Conservation (phyloP, 257 asterid species). For the Eustoma russellianum region DNA sequence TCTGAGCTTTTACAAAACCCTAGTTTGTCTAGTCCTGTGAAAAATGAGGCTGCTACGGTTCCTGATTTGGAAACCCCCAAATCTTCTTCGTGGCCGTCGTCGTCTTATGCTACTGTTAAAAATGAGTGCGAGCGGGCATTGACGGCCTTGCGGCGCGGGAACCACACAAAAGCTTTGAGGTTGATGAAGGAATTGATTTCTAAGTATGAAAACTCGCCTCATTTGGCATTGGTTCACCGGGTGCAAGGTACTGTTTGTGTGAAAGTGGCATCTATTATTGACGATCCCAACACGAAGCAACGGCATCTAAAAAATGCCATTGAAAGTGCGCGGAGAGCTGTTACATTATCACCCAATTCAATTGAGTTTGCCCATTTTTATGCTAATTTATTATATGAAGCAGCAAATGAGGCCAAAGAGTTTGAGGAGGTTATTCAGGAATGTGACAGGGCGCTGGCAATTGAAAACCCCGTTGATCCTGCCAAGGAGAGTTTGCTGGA, state of each 20-base stretch:
- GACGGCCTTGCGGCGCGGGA: constrained; percentile 54
- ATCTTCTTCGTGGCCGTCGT: constrained; percentile 3
- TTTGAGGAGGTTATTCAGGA: constrained; percentile 70
- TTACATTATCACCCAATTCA: constrained; percentile 46
- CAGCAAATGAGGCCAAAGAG: constrained; percentile 55
- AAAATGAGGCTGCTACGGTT: not conserved
- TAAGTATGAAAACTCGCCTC: constrained; percentile 45
- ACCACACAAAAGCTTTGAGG: constrained; percentile 61
- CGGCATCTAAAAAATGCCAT: constrained; percentile 58
- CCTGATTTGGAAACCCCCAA: constrained; percentile 7
- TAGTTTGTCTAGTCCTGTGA: constrained; percentile 3
- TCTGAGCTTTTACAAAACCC: not conserved
- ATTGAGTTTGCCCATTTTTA: constrained; percentile 76
- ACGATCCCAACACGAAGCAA: constrained; percentile 52
- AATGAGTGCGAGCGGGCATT: constrained; percentile 67
- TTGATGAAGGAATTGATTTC: constrained; percentile 63
- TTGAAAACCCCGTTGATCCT: constrained; percentile 80
- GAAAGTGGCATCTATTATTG: constrained; percentile 51
- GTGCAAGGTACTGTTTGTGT: constrained; percentile 64
- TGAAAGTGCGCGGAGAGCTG: constrained; percentile 65
- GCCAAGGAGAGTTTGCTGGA: constrained; percentile 79
- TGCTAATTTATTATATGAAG: constrained; percentile 64
- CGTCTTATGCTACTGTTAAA: constrained; percentile 33
- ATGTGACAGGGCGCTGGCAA: constrained; percentile 74
- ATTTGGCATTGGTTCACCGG: constrained; percentile 55